Conservation (phyloP, 75 land plant genomes). For the Pseudotsuga menziesii region DNA sequence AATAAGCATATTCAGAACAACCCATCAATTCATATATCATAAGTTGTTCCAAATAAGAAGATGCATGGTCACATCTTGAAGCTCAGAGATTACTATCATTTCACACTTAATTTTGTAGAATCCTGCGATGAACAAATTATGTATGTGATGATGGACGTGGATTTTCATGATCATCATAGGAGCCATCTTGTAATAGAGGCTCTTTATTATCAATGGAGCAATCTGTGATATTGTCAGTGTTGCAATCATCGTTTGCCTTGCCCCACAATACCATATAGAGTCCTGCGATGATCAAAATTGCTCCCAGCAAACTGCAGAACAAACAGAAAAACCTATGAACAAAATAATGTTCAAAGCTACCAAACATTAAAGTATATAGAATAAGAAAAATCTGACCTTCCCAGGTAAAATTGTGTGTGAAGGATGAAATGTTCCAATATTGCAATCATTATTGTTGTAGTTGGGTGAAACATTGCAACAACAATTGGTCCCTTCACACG, state of each 20-base stretch:
- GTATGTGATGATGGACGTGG: too few species aligned
- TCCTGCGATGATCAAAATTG: not conserved
- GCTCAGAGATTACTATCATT: too few species aligned
- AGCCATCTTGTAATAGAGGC: too few species aligned
- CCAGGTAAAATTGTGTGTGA: not conserved
- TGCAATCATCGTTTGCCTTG: not conserved
- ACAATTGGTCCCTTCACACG: slow-evolving; percentile 6
- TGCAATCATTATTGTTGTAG: slow-evolving; percentile 9
- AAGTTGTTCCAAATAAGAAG: too few species aligned
- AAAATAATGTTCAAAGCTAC: not conserved
- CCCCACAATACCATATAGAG: not conserved
- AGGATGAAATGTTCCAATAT: slow-evolving; percentile 6
- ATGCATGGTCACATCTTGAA: too few species aligned
- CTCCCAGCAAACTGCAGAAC: not conserved
- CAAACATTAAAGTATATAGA: not conserved
- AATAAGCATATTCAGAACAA: too few species aligned
- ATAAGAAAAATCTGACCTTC: not conserved
- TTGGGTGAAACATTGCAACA: slow-evolving; percentile 5
- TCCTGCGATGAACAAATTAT: too few species aligned
- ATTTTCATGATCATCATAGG: too few species aligned
- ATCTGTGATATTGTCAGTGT: too few species aligned
- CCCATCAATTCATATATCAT: too few species aligned
- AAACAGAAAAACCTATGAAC: not conserved
- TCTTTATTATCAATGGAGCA: too few species aligned
- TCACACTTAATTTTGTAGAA: too few species aligned